Conservation (phyloP, 345 rosid genomes). For the Lagerstroemia speciosa region DNA sequence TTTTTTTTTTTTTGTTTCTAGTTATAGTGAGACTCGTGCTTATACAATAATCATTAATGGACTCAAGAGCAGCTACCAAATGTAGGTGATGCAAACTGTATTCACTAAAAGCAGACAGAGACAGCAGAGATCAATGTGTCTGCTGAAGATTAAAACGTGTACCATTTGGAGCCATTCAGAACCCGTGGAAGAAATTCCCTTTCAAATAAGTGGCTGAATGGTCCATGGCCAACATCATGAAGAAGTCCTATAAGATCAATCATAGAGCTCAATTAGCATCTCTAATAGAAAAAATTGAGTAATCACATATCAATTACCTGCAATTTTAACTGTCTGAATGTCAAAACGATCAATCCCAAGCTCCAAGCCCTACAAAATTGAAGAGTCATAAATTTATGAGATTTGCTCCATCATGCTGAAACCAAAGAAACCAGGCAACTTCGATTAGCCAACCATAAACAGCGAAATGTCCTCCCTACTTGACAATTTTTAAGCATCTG, state of each 20-base stretch:
- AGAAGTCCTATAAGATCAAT: conserved; percentile 58
- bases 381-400: not conserved
- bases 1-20: not conserved
- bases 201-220: conserved; percentile 91
- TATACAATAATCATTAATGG: not conserved
- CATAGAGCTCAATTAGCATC: not conserved
- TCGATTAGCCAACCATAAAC: not conserved
- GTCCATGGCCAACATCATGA: conserved; percentile 96
- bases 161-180: conserved; percentile 43
- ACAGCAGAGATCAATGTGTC: not conserved
- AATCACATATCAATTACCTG: conserved; percentile 37
- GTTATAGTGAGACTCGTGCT: not conserved
- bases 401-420: not conserved
- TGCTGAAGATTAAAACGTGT: conserved; percentile 5
- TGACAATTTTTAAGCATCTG: conserved; percentile 55
- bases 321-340: conserved; percentile 81
- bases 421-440: not conserved
- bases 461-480: conserved; percentile 26
- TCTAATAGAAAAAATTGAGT: conserved; percentile 4
- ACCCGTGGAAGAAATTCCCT: conserved; percentile 81
- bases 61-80: not conserved
- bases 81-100: not conserved
- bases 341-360: conserved; percentile 70
- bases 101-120: not conserved
- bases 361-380: conserved; percentile 50